Conservation (phyloP, 163 green algal species). For the Chlorella variabilis region DNA sequence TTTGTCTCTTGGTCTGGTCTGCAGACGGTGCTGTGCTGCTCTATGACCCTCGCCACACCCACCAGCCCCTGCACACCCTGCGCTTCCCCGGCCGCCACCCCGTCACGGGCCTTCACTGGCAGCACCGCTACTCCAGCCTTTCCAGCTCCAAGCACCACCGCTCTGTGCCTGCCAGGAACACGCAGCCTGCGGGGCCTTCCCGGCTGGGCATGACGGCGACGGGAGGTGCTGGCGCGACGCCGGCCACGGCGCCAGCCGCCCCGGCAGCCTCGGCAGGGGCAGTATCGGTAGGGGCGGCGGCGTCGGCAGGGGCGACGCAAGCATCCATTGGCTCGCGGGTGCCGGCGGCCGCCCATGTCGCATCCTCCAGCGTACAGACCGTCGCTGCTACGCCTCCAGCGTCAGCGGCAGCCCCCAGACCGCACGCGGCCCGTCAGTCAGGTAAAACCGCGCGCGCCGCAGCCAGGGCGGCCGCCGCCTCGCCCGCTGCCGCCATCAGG, state of each 20-base stretch:
- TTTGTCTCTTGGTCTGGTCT: too few species aligned
- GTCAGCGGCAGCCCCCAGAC: too few species aligned
- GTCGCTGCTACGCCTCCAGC: too few species aligned
- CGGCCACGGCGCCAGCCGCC: background rate
- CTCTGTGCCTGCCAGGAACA: too few species aligned
- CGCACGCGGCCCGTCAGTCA: too few species aligned
- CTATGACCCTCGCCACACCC: slow-evolving; percentile 36
- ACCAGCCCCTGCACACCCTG: slow-evolving; percentile 24
- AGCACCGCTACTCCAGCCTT: slow-evolving; percentile 36
- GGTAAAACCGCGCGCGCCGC: too few species aligned
- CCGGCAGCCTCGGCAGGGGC: background rate
- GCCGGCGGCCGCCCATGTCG: too few species aligned
- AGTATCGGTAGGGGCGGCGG: background rate
- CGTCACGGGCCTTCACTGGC: slow-evolving; percentile 44
- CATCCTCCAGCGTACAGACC: too few species aligned
- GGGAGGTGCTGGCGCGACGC: background rate
- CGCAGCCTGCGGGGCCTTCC: background rate
- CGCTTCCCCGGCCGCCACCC: background rate
- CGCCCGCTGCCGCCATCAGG: too few species aligned
- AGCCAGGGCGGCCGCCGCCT: too few species aligned
- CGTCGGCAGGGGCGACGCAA: too few species aligned
- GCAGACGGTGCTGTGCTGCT: slow-evolving; percentile 42
- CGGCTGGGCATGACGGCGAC: background rate
- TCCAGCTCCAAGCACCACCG: background rate
- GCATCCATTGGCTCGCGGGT: slow-evolving; percentile 6